Evolutionary conservation across 139 green algal genomes (phyloP).

Genomic region (Prasinococcaceae sp.): DNA sequence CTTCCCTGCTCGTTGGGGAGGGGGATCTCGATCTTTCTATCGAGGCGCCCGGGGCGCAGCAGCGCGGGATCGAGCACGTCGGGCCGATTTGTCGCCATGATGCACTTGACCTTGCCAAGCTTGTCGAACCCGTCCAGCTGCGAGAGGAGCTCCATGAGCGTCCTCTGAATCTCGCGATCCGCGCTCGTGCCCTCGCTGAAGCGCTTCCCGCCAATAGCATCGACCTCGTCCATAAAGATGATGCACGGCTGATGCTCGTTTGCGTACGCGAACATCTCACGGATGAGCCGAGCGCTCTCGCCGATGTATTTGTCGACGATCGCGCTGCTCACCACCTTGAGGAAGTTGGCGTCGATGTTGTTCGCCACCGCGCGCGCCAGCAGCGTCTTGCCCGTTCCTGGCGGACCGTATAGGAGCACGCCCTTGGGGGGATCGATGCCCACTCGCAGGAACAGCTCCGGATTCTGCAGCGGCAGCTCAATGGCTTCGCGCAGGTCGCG

Average conservation of each 20-base stretch:
- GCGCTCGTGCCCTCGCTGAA: conserved; percentile 94
- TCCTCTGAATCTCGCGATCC: conserved; percentile 97
- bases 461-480: conserved; percentile 98
- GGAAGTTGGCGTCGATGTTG: conserved; percentile 79
- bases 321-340: conserved; percentile 88
- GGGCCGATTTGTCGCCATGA: conserved; percentile 44
- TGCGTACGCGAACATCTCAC: conserved; percentile 97
- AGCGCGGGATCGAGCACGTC: conserved; percentile 96
- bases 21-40: conserved; percentile 99
- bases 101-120: conserved; percentile 66
- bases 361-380: conserved; percentile 71
- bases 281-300: conserved; percentile 85
- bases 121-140: conserved; percentile 95
- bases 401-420: conserved; percentile 37
- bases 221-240: conserved; percentile 62
- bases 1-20: conserved; percentile 90
- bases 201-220: conserved; percentile 90
- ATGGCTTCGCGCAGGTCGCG: conserved; percentile 88
- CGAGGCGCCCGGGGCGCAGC: conserved; percentile 82
- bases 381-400: conserved; percentile 70
- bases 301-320: conserved; percentile 99
- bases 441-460: conserved; percentile 93
- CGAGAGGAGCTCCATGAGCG: conserved; percentile 98
- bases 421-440: conserved; percentile 96
- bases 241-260: conserved; percentile 61